These are phyloP conservation scores for Ceratopteris richardii DNA, from an alignment of 75 land plant species.

Conservation along the genomic window DNA sequence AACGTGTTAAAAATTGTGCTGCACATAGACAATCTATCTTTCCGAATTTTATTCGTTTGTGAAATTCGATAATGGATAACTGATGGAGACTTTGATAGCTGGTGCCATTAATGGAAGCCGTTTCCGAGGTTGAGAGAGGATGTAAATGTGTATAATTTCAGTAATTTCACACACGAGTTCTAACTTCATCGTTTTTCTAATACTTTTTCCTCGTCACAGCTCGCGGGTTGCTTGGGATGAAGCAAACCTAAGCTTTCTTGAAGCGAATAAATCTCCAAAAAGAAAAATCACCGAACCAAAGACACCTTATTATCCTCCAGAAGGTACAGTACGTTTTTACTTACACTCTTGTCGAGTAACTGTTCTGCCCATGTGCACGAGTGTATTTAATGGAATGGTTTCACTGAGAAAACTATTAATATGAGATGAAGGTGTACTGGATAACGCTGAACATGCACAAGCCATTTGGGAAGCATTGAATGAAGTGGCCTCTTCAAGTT, in stretches of 20 bases:
- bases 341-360: background rate
- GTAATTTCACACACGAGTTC: background rate
- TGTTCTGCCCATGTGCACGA: constrained; percentile 4
- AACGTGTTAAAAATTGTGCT: no score
- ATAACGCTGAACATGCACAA: constrained; percentile 19
- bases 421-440: constrained; percentile 3
- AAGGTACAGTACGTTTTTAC: constrained; percentile 12
- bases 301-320: constrained; percentile 34
- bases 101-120: no score
- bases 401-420: no score
- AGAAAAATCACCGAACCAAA: constrained; percentile 29
- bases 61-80: background rate
- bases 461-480: constrained; percentile 15
- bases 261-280: constrained; percentile 29
- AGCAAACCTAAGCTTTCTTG: constrained; percentile 26
- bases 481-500: constrained; percentile 10
- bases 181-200: background rate
- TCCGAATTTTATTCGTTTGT: background rate
- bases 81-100: background rate
- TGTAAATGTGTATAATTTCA: background rate
- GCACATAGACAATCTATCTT: background rate
- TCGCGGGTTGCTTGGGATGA: constrained; percentile 30
- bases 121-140: background rate
- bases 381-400: background rate
- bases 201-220: constrained; percentile 5